A percentile compares a stretch with the other conserved stretches of the same genome.
Conservation (phyloP, 441 rosid genomes). For the Brassica hybrid region DNA sequence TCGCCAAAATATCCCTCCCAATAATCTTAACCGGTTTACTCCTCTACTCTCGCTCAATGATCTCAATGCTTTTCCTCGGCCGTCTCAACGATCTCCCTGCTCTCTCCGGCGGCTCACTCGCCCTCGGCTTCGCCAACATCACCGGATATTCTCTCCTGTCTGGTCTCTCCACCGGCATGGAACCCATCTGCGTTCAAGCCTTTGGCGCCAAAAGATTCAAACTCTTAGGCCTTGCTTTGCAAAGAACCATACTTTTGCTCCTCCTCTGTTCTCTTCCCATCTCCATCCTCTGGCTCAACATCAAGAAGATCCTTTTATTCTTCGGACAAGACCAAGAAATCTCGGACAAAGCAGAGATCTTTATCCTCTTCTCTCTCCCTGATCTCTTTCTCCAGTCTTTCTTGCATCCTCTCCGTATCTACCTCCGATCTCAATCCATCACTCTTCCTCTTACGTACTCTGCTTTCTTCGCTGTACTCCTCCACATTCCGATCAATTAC, state of each 20-base stretch:
- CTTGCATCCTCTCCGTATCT: slow-evolving; percentile 78
- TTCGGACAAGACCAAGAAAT: slow-evolving; percentile 75
- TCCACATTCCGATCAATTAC: slow-evolving; percentile 76
- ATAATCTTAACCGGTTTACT: slow-evolving; percentile 77
- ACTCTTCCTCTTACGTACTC: slow-evolving; percentile 79
- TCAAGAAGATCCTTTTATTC: slow-evolving; percentile 66
- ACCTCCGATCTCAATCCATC: slow-evolving; percentile 80
- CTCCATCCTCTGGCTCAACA: slow-evolving; percentile 74
- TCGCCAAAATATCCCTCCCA: slow-evolving; percentile 70
- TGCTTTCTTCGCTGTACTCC: slow-evolving; percentile 65
- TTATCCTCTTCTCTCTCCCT: slow-evolving; percentile 73
- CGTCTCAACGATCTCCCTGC: slow-evolving; percentile 72
- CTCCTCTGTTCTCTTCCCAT: slow-evolving; percentile 65
- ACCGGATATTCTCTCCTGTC: slow-evolving; percentile 89
- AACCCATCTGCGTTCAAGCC: slow-evolving; percentile 93
- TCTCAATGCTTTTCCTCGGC: slow-evolving; percentile 95
- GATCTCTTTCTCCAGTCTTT: slow-evolving; percentile 74
- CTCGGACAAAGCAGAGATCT: slow-evolving; percentile 69
- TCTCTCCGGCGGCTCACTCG: slow-evolving; percentile 87
- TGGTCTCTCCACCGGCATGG: slow-evolving; percentile 93
- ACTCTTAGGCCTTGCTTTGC: slow-evolving; percentile 76
- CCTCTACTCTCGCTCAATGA: slow-evolving; percentile 87
- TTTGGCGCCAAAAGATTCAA: slow-evolving; percentile 83
- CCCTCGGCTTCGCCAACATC: slow-evolving; percentile 89
- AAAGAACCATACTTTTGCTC: slow-evolving; percentile 73